These are phyloP conservation scores for Cystofilobasidium bisporidii DNA, from an alignment of 768 basidiomycete species.

Conservation along the genomic window DNA sequence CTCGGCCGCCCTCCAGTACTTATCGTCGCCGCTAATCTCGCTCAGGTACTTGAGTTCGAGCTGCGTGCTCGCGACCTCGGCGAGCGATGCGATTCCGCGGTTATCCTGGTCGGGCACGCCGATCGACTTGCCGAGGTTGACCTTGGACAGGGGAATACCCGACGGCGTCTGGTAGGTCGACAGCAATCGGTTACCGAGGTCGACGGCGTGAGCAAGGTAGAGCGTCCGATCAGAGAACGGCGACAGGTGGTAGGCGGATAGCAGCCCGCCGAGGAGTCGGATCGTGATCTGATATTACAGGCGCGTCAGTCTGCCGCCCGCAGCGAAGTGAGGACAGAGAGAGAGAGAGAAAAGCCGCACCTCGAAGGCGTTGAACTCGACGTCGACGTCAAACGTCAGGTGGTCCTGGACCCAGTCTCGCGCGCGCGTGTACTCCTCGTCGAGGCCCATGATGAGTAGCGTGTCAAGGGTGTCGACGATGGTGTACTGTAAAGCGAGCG, in stretches of 20 bases:
- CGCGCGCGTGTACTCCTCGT: constrained; percentile 67
- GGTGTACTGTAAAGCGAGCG: constrained; percentile 47
- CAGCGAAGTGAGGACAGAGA: not conserved
- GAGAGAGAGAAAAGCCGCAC: constrained; percentile 42
- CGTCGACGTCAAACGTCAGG: constrained; percentile 68
- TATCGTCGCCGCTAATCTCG: constrained; percentile 58
- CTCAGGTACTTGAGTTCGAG: constrained; percentile 77
- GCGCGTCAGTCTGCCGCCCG: no score
- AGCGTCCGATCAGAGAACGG: constrained; percentile 48
- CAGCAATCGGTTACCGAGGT: constrained; percentile 77
- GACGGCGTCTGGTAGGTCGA: constrained; percentile 70
- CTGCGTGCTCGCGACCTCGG: constrained; percentile 64
- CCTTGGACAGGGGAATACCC: constrained; percentile 66
- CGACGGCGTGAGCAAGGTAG: constrained; percentile 65
- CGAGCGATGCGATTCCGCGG: constrained; percentile 59
- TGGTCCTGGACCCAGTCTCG: constrained; percentile 63
- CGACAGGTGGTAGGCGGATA: constrained; percentile 70
- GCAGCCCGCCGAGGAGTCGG: constrained; percentile 77
- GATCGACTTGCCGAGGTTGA: constrained; percentile 58
- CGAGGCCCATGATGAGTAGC: constrained; percentile 72
- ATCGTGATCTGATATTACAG: constrained; percentile 60
- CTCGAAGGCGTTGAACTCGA: constrained; percentile 79
- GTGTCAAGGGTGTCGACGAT: constrained; percentile 82
- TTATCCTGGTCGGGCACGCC: constrained; percentile 57
- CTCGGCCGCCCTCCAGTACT: constrained; percentile 74